Evolutionary conservation across 2,329 filamentous ascomycete genomes (phyloP).

Genomic region (Elsinoe ampelina): DNA sequence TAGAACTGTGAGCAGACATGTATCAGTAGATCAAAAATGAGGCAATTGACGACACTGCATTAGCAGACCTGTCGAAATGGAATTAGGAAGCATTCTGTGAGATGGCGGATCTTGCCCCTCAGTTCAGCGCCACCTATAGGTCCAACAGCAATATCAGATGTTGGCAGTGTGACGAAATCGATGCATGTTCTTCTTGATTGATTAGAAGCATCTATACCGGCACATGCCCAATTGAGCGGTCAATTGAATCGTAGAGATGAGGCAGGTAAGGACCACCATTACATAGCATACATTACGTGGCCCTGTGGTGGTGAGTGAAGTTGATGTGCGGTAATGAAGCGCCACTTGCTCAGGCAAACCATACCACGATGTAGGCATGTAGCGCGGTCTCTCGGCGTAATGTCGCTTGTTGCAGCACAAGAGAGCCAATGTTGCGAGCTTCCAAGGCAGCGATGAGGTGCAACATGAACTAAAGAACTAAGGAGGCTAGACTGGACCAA

Average conservation of each 20-base stretch:
- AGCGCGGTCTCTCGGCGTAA: no score
- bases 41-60: conserved; percentile 6
- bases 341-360: no score
- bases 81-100: background rate
- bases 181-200: no score
- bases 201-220: no score
- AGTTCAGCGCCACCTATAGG: conserved; percentile 4
- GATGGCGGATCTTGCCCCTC: background rate
- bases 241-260: no score
- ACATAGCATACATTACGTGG: no score
- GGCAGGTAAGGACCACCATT: no score
- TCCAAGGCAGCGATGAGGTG: conserved; percentile 3
- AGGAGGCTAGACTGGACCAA: background rate
- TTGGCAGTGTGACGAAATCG: background rate
- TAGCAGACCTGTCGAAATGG: conserved; percentile 3
- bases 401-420: no score
- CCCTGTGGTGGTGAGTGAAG: no score
- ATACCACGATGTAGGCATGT: no score
- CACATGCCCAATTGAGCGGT: no score
- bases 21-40: conserved; percentile 7
- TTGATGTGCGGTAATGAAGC: no score
- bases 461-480: background rate
- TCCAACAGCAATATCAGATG: background rate
- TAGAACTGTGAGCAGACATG: conserved; percentile 1
- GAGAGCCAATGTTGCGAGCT: background rate